Evolutionary conservation across 352 stramenopile species (phyloP).

Genomic region (Phytophthora europaea): DNA sequence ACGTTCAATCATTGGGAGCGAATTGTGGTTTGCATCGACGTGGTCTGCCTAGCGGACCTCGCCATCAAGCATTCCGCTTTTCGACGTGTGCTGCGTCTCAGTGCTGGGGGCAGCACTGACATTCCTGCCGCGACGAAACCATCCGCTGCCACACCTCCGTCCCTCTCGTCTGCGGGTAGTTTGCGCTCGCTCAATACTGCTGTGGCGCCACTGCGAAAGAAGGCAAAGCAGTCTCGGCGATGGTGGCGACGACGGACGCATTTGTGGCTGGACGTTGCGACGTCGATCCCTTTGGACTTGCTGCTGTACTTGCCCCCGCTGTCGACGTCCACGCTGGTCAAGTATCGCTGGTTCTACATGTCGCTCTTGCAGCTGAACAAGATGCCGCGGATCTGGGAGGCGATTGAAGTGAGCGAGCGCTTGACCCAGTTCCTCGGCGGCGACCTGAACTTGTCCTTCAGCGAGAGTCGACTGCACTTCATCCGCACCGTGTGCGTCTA

Average conservation of each 20-base stretch:
- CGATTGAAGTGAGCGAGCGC: conserved; percentile 60
- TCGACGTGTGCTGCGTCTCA: conserved; percentile 50
- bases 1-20: conserved; percentile 42
- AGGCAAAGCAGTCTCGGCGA: conserved; percentile 4
- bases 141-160: neutral
- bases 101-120: conserved; percentile 24
- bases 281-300: conserved; percentile 58
- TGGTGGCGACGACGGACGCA: conserved; percentile 8
- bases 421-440: conserved; percentile 60
- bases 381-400: conserved; percentile 55
- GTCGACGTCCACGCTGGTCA: conserved; percentile 9
- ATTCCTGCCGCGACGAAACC: conserved; percentile 6
- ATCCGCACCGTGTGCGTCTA: conserved; percentile 60
- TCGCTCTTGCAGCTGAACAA: conserved; percentile 74
- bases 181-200: neutral
- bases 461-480: conserved; percentile 64
- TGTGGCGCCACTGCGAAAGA: neutral
- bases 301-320: conserved; percentile 57
- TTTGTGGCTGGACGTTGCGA: conserved; percentile 44
- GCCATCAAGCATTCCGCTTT: conserved; percentile 69
- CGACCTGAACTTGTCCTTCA: conserved; percentile 63
- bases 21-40: conserved; percentile 54
- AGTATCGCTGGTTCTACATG: conserved; percentile 67
- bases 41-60: conserved; percentile 65
- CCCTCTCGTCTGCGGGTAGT: conserved; percentile 12